These are phyloP conservation scores for Penicillium odoratum DNA, from an alignment of 495 filamentous ascomycete species.

Conservation along the genomic window DNA sequence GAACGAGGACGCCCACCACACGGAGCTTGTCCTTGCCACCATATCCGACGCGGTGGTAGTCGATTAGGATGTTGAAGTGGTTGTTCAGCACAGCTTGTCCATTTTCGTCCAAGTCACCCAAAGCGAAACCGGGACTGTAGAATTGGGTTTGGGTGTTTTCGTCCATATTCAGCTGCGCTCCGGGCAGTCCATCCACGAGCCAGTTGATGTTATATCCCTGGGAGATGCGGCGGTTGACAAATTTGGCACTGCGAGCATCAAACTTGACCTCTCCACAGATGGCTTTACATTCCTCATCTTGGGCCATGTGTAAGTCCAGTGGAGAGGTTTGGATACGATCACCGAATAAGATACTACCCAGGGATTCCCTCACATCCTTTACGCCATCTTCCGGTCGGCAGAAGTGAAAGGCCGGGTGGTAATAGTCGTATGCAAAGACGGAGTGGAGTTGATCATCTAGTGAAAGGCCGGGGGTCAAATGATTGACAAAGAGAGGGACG, in stretches of 20 bases:
- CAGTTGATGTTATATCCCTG: slow-evolving; percentile 90
- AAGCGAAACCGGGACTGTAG: slow-evolving; percentile 83
- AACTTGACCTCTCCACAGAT: slow-evolving; percentile 68
- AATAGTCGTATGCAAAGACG: slow-evolving; percentile 95
- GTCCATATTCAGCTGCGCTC: slow-evolving; percentile 75
- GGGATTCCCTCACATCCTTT: slow-evolving; percentile 75
- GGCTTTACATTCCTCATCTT: slow-evolving; percentile 82
- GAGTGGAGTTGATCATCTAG: slow-evolving; percentile 79
- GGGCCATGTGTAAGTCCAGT: slow-evolving; percentile 79
- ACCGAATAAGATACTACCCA: slow-evolving; percentile 95
- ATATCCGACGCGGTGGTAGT: slow-evolving; percentile 74
- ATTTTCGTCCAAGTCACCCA: slow-evolving; percentile 64
- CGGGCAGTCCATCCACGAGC: slow-evolving; percentile 91
- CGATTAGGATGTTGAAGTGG: slow-evolving; percentile 91
- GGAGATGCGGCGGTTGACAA: slow-evolving; percentile 77
- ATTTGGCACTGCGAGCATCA: slow-evolving; percentile 65
- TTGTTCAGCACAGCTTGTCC: slow-evolving; percentile 72
- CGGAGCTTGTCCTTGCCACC: slow-evolving; percentile 65
- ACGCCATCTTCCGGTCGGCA: slow-evolving; percentile 76
- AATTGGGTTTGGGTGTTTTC: slow-evolving; percentile 69
- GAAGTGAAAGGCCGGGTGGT: slow-evolving; percentile 81
- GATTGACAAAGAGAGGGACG: slow-evolving; percentile 92
- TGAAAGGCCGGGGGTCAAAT: slow-evolving; percentile 80
- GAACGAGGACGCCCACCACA: slow-evolving; percentile 87
- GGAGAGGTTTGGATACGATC: slow-evolving; percentile 93